Evolutionary conservation across 495 filamentous ascomycete genomes (phyloP), one percentile per base, ranked within the genome.

Genomic region (Hypoxylon cercidicola): DNA sequence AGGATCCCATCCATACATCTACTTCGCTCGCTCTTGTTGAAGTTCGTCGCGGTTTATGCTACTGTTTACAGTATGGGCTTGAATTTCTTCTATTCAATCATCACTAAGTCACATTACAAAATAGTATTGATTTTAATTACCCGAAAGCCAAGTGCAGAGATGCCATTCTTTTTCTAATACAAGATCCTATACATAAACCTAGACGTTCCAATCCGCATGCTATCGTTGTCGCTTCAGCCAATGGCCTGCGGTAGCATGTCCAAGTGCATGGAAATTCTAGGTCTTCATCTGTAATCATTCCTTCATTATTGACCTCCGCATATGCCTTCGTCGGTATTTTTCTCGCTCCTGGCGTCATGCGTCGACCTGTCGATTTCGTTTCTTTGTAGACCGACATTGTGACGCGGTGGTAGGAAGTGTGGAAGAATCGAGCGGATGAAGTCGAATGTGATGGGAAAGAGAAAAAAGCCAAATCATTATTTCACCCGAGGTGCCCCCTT

Each of bases 151-250:
- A 60, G 25, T 55, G 55, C 53, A 30, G 47, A 55, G 21, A 59
- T 65, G 23, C 55, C 62, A 60, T 66, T 66, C 55, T 60, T 53
- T 45, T 55, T 44, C 21, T 49, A 60, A 43, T 66, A 66, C 55
- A 60, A 60, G 37, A 66, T 66, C 55, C 40, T 55, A 66, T 60
- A 60, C 63, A 45, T 28, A 55, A 28, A 30, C 20, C 20, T 34
- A 34, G 25, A 8, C 19, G 10, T 53, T n/a, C 30, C 34, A 40
- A 46, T 30, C 62, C 35, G 37, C 43, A 37, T n/a, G 28, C 9
- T 21, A 18, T 30, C 45, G 19, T 19, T 15, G 40, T 28, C 37
- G n/a, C 46, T 41, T 3, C 54, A 12, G 5, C 46, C 45, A 57
- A 28, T 28, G 25, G 25, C 25, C n/a, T 16, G 48, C 45, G 28